Evolutionary conservation across 2,329 filamentous ascomycete genomes (phyloP), one percentile per base, ranked within the genome.

Genomic region (Diaporthe batatas): DNA sequence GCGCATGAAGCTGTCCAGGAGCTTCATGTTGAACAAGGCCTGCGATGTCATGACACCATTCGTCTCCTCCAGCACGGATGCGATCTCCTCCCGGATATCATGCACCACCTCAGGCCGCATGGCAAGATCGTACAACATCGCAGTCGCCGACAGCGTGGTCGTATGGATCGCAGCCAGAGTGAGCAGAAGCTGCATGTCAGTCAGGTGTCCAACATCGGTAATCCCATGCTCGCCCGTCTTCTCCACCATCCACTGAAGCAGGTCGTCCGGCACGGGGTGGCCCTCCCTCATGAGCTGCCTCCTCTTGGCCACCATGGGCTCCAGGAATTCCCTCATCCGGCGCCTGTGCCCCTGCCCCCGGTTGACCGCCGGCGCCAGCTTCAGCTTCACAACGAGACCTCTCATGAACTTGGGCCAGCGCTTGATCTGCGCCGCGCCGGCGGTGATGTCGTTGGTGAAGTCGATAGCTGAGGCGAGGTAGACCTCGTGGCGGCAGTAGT

Each of bases 81-180:
- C 76, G 3, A 86, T 85, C 75, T 90, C 87, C 25, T 86, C 80
- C 1, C 88, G 83, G 5, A 89, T 76, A 16, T 85, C 82, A 16
- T 86, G 81, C 34, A 87, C 79, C 74, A 86, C 83, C 42, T 89
- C 86, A 0, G 86, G 87, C 67, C 80, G 79, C 2, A 84, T 79
- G 0, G 83, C 83, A 10, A 91, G 77, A 55, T 89, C 86, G 73
- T 85, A 87, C 53, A 90, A 5, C 81, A 74, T 84, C 68, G 78
- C 87, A 2, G 83, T 85, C 0, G 81, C 75, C 0, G 84, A 79
- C 47, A 83, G 79, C 0, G 83, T 82, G 1, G 84, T 86, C 0
- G 85, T 86, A 55, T 86, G 84, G 21, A 87, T 86, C 3, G 85
- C 83, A 0, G 84, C 84, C 49, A 86, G 81, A 25, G 79, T 82